Conservation (phyloP, 2,329 filamentous ascomycete species). For the Neoscytalidium dimidiatum region DNA sequence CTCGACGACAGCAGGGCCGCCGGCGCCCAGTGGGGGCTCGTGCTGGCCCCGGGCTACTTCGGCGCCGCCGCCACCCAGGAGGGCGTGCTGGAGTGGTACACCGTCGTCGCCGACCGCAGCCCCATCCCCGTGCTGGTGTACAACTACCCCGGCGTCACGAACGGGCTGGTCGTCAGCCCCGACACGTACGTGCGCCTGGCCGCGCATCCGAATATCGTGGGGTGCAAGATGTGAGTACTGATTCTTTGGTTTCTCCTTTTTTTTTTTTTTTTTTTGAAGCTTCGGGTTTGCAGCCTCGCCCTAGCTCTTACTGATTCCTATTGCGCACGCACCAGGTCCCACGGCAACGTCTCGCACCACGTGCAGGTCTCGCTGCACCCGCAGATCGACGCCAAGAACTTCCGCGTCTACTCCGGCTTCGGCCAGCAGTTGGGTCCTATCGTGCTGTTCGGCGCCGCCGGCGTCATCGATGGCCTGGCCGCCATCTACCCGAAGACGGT, state of each 20-base stretch:
- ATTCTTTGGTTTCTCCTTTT: not conserved
- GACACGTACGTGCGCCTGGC: slow-evolving; percentile 57
- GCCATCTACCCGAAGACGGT: slow-evolving; percentile 62
- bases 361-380: slow-evolving; percentile 58
- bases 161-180: slow-evolving; percentile 58
- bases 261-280: not conserved
- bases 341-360: slow-evolving; percentile 62
- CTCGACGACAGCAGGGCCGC: slow-evolving; percentile 53
- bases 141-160: slow-evolving; percentile 65
- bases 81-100: slow-evolving; percentile 49
- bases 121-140: slow-evolving; percentile 61
- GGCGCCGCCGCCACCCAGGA: slow-evolving; percentile 12
- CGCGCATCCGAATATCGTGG: slow-evolving; percentile 62
- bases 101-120: slow-evolving; percentile 57
- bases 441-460: slow-evolving; percentile 59
- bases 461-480: slow-evolving; percentile 63
- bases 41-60: slow-evolving; percentile 44
- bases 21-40: slow-evolving; percentile 59
- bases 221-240: slow-evolving; percentile 63
- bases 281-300: not conserved
- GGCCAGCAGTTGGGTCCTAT: slow-evolving; percentile 63
- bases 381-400: slow-evolving; percentile 61
- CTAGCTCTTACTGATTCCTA: not conserved
- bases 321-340: slow-evolving; percentile 41
- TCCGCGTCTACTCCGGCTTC: slow-evolving; percentile 61